Percentiles rank a stretch among this genome's conserved stretches.
phyloP scores from a whole-genome alignment of 768 basidiomycete species.

The Hygrocybe coccinea region DNA sequence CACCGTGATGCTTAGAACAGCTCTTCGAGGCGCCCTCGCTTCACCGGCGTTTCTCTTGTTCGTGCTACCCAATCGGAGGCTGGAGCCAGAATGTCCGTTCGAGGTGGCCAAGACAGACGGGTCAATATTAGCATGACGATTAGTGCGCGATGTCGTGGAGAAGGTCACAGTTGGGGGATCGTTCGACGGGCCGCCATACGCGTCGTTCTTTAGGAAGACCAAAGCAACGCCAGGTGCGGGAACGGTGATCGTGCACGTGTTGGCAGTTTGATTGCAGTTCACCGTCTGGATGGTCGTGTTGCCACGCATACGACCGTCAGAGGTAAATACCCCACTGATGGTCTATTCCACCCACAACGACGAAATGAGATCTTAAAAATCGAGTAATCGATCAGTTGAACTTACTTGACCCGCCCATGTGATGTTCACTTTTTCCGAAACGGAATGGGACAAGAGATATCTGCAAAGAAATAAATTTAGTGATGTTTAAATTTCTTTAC shows the following conservation, averaged over 20 bases:
- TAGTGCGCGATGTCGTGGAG: constrained; percentile 52
- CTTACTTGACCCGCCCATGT: constrained; percentile 61
- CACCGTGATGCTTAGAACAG: background rate
- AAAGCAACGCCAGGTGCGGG: constrained; percentile 65
- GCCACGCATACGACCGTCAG: constrained; percentile 62
- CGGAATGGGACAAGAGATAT: constrained; percentile 52
- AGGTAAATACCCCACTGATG: constrained; percentile 52
- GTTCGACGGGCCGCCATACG: constrained; percentile 28
- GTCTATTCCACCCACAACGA: constrained; percentile 34
- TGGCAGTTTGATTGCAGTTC: constrained; percentile 46
- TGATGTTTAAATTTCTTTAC: too few species aligned
- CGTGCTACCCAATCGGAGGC: constrained; percentile 29
- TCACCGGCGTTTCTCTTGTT: constrained; percentile 23
- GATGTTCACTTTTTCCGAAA: constrained; percentile 59
- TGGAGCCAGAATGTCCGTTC: constrained; percentile 38
- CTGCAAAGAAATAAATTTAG: constrained; percentile 24
- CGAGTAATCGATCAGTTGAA: background rate
- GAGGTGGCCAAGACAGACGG: constrained; percentile 50
- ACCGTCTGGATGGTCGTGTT: constrained; percentile 47
- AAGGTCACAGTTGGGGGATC: constrained; percentile 39
- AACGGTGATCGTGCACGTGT: constrained; percentile 58
- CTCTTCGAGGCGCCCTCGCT: background rate
- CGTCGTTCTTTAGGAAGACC: constrained; percentile 57
- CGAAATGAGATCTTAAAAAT: background rate
- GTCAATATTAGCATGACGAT: constrained; percentile 49